A percentile compares a stretch with the other conserved stretches of the same genome.
These are phyloP conservation scores for Podospora appendiculata DNA, from an alignment of 495 filamentous ascomycete species.

Conservation along the genomic window DNA sequence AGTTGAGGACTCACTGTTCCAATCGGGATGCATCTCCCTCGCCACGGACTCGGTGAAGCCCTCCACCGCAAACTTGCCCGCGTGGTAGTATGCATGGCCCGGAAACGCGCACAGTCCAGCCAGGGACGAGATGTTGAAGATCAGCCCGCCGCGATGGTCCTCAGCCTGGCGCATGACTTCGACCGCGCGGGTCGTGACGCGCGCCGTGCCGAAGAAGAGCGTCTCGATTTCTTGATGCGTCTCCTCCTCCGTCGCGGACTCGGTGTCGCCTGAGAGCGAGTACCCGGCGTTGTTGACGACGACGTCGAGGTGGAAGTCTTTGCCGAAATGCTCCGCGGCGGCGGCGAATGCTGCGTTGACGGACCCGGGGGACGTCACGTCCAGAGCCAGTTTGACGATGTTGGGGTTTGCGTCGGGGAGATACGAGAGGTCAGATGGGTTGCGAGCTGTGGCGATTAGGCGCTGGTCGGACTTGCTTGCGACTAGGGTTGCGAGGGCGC, in stretches of 20 bases:
- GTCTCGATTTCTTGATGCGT: slow-evolving; percentile 40
- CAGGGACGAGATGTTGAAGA: slow-evolving; percentile 47
- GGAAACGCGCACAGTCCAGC: slow-evolving; percentile 40
- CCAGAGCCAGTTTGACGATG: slow-evolving; percentile 38
- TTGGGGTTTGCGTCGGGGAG: slow-evolving; percentile 25
- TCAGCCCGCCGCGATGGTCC: slow-evolving; percentile 35
- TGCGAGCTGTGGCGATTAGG: slow-evolving; percentile 43
- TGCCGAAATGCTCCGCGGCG: slow-evolving; percentile 29
- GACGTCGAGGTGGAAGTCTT: slow-evolving; percentile 34
- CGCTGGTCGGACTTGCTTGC: slow-evolving; percentile 30
- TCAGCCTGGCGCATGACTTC: slow-evolving; percentile 37
- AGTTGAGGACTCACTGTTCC: slow-evolving; percentile 26
- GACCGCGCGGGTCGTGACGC: slow-evolving; percentile 34
- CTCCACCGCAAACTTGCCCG: slow-evolving; percentile 48
- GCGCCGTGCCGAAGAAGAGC: slow-evolving; percentile 47
- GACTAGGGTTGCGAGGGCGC: slow-evolving; percentile 32
- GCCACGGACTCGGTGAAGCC: slow-evolving; percentile 48
- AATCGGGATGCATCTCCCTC: slow-evolving; percentile 41
- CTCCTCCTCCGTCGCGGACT: slow-evolving; percentile 33
- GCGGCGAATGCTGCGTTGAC: slow-evolving; percentile 34
- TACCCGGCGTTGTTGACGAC: slow-evolving; percentile 53
- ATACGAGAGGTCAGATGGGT: slow-evolving; percentile 25
- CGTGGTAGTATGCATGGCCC: slow-evolving; percentile 45
- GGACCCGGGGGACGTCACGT: slow-evolving; percentile 32
- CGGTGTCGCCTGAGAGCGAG: slow-evolving; percentile 37